Conservation (phyloP, 2,329 filamentous ascomycete genomes). For the Proliferodiscus dingleyae region DNA sequence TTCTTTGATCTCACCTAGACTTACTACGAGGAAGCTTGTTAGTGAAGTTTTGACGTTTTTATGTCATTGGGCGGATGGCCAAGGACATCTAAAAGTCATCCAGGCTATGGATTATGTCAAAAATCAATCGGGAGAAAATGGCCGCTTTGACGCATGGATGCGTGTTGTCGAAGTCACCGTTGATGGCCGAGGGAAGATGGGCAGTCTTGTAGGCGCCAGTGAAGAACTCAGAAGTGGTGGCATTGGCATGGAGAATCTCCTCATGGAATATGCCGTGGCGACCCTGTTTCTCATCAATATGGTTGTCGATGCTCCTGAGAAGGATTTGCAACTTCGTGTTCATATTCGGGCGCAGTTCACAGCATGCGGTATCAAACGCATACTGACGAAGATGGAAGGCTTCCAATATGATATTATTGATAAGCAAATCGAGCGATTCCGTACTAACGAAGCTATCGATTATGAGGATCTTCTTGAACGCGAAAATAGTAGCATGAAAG, state of each 20-base stretch:
- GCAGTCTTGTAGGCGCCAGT: slow-evolving; percentile 91
- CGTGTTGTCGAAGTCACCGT: slow-evolving; percentile 95
- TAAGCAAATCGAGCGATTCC: slow-evolving; percentile 93
- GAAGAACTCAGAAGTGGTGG: slow-evolving; percentile 94
- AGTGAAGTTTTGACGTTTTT: slow-evolving; percentile 95
- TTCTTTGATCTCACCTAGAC: slow-evolving; percentile 79
- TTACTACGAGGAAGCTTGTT: slow-evolving; percentile 89
- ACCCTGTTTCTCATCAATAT: slow-evolving; percentile 95
- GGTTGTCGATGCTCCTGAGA: slow-evolving; percentile 85
- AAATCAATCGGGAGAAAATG: slow-evolving; percentile 81
- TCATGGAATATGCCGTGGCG: slow-evolving; percentile 98
- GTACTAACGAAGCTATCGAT: slow-evolving; percentile 92
- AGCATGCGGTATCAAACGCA: slow-evolving; percentile 89
- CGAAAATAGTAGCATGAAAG: slow-evolving; percentile 86
- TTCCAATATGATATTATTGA: slow-evolving; percentile 98
- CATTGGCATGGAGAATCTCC: slow-evolving; percentile 95
- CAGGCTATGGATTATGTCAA: slow-evolving; percentile 92
- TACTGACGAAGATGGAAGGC: slow-evolving; percentile 92
- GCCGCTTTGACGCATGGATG: slow-evolving; percentile 98
- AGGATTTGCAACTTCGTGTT: slow-evolving; percentile 83
- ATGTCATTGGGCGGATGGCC: slow-evolving; percentile 85
- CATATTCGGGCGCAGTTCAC: slow-evolving; percentile 96
- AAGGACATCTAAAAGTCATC: slow-evolving; percentile 89
- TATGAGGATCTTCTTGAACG: slow-evolving; percentile 95
- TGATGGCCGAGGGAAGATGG: slow-evolving; percentile 97